Percentiles rank a stretch among this genome's conserved stretches.
phyloP scores from a whole-genome alignment of 768 basidiomycete genomes.

The Lentinula aciculospora region DNA sequence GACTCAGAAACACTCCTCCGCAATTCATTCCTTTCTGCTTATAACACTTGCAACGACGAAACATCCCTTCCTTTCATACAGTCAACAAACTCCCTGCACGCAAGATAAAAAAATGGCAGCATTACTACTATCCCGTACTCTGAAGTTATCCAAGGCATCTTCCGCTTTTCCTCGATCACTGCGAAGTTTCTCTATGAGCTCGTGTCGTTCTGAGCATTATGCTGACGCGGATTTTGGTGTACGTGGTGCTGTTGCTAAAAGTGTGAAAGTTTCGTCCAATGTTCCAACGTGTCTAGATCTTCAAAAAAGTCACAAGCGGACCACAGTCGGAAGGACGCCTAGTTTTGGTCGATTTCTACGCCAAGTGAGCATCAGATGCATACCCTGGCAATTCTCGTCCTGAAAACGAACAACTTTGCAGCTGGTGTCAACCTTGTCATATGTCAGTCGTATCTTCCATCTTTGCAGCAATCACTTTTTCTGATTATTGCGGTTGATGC shows the following conservation, averaged over 20 bases:
- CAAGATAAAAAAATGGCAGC: background rate
- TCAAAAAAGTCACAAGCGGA: slow-evolving; percentile 23
- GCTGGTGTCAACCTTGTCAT: slow-evolving; percentile 80
- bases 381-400: background rate
- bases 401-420: slow-evolving; percentile 17
- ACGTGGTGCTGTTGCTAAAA: slow-evolving; percentile 17
- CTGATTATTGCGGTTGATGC: background rate
- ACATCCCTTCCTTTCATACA: background rate
- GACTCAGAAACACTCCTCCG: background rate
- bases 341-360: slow-evolving; percentile 76
- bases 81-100: background rate
- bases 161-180: background rate
- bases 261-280: background rate
- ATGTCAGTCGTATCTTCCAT: slow-evolving; percentile 12
- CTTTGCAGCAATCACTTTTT: background rate
- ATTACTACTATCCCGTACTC: background rate
- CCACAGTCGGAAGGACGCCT: slow-evolving; percentile 39
- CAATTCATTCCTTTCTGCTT: background rate
- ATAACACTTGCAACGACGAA: background rate
- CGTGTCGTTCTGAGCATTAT: slow-evolving; percentile 32
- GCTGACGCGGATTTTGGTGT: slow-evolving; percentile 41
- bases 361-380: slow-evolving; percentile 48
- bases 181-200: slow-evolving; percentile 35
- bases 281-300: slow-evolving; percentile 23
- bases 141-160: background rate